Evolutionary conservation across 495 filamentous ascomycete genomes (phyloP), one percentile per base, ranked within the genome.

Genomic region (Trichoderma erinaceum): DNA sequence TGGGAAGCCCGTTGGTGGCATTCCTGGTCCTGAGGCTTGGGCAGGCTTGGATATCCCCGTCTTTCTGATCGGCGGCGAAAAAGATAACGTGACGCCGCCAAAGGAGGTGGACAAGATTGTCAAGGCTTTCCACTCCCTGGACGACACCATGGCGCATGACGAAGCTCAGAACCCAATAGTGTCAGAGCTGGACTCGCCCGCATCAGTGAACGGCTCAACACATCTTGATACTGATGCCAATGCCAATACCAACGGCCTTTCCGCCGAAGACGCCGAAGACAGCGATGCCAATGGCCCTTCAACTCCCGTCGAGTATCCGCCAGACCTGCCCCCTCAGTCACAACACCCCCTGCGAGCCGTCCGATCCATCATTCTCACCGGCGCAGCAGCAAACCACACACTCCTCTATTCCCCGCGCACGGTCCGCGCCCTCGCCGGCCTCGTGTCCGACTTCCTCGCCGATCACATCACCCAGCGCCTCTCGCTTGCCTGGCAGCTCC

Each of bases 401-500:
- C 81, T 97, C 41, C 83, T 96, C 41, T 98, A 96, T 76, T 87
- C 89, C 69, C 88, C 90, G 16, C 79, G 88, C 6, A 91, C 87
- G 5, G 88, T 87, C 63, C 90, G 91, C 64, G 88, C 90, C 16
- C 76, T 97, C 18, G 86, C 89, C 23, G 93, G 92, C 0, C 81
- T 97, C 16, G 88, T 97, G 66, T 89, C 92, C 25, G 87, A 90
- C 69, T 97, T 97, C 71, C 81, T 98, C 50, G 80, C 84, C 32
- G 79, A 84, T 18, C 85, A 93, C 68, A 78, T 97, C 67, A 92
- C 92, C 58, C 82, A 87, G 64, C 89, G 91, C 6, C 84, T 98
- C 21, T 88, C 85, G 8, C 85, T 93, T 6, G 91, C 89, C 18
- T 98, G 94, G 94, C 94, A 98, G 78, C 80, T 97, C 21, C 89